Evolutionary conservation across 768 basidiomycete genomes (phyloP).

Genomic region (Auriscalpium vulgare): DNA sequence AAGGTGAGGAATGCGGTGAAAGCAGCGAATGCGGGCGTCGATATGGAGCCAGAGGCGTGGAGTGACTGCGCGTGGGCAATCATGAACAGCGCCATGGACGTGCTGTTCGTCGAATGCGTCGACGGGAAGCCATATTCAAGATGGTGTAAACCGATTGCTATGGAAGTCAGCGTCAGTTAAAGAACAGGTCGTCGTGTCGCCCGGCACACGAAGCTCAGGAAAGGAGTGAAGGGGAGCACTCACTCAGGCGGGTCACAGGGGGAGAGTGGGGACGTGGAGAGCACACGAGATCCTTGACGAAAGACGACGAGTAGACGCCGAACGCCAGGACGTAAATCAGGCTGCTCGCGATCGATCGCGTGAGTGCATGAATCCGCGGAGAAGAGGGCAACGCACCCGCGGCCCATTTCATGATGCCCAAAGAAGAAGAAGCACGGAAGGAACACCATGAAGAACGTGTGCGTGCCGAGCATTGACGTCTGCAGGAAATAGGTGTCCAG

Average conservation of each 20-base stretch:
- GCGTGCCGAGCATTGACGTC: slow-evolving; percentile 71
- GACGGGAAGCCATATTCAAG: slow-evolving; percentile 95
- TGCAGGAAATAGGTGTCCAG: slow-evolving; percentile 81
- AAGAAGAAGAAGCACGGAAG: slow-evolving; percentile 88
- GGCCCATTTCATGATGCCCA: slow-evolving; percentile 60
- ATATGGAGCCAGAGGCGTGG: slow-evolving; percentile 33
- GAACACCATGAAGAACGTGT: slow-evolving; percentile 90
- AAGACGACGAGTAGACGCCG: slow-evolving; percentile 83
- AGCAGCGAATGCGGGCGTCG: slow-evolving; percentile 34
- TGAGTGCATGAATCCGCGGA: neutral
- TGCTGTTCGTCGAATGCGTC: slow-evolving; percentile 86
- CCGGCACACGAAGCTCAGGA: neutral
- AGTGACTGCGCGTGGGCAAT: slow-evolving; percentile 51
- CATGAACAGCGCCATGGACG: slow-evolving; percentile 84
- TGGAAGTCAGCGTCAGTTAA: neutral
- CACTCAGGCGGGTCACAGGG: slow-evolving; percentile 85
- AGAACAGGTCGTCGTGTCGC: neutral
- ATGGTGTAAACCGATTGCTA: slow-evolving; percentile 74
- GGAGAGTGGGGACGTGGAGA: slow-evolving; percentile 86
- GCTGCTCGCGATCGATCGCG: slow-evolving; percentile 28
- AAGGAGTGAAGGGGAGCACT: slow-evolving; percentile 20
- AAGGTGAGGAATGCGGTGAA: slow-evolving; percentile 35
- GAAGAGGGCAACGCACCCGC: slow-evolving; percentile 46
- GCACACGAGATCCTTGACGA: slow-evolving; percentile 85
- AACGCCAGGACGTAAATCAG: slow-evolving; percentile 62